Evolutionary conservation across 73 alveolate species (phyloP).

Genomic region (Tetrahymena thermophila): DNA sequence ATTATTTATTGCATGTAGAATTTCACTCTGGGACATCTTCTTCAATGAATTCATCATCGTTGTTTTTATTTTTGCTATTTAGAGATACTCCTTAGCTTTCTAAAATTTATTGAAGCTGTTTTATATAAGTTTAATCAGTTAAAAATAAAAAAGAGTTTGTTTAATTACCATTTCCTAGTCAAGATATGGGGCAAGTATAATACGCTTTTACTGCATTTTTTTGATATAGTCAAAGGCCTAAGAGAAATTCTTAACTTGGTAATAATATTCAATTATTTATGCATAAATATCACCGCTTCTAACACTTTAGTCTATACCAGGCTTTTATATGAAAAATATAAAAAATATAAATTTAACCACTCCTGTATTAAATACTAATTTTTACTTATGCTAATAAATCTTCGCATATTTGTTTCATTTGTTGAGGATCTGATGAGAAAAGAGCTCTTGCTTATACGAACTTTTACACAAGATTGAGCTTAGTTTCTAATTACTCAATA

Average conservation of each 20-base stretch:
- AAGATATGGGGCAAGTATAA: slow-evolving; percentile 69
- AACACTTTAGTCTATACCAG: slow-evolving; percentile 80
- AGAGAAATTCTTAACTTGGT: slow-evolving; percentile 37
- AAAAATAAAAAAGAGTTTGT: not conserved
- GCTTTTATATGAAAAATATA: not conserved
- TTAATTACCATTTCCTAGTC: slow-evolving; percentile 66
- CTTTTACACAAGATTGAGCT: slow-evolving; percentile 65
- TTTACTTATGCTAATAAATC: slow-evolving; percentile 52
- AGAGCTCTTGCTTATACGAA: slow-evolving; percentile 80
- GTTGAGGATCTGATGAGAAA: slow-evolving; percentile 57
- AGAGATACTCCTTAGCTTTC: not conserved
- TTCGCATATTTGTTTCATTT: slow-evolving; percentile 72
- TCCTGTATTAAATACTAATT: not conserved
- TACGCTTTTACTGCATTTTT: slow-evolving; percentile 64
- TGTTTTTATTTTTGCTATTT: not conserved
- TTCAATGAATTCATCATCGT: not conserved
- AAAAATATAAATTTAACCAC: not conserved
- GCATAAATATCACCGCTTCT: slow-evolving; percentile 91
- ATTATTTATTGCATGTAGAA: not conserved
- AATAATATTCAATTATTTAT: slow-evolving; percentile 61
- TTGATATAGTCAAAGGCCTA: slow-evolving; percentile 57
- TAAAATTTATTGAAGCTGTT: not conserved
- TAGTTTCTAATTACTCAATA: slow-evolving; percentile 58
- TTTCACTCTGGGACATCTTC: not conserved
- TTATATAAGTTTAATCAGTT: not conserved